A percentile compares a stretch with the other conserved stretches of the same genome.
phyloP scores from a whole-genome alignment of 2,329 filamentous ascomycete genomes.

The Pseudogymnoascus sp. region DNA sequence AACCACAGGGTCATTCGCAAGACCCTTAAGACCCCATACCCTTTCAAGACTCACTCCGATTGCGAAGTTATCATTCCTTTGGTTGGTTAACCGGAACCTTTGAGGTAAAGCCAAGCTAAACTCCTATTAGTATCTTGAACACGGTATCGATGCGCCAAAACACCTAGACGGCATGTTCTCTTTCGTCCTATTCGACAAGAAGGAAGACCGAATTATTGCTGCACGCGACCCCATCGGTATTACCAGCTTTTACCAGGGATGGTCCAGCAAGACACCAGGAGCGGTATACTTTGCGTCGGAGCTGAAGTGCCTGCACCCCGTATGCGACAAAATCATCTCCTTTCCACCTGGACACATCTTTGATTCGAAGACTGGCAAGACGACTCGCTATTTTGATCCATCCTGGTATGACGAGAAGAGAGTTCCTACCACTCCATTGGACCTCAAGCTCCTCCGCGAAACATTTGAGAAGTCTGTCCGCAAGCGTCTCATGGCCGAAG shows the following conservation, averaged over 20 bases:
- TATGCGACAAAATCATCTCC: constrained; percentile 89
- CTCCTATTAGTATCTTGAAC: constrained; percentile 67
- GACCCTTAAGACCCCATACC: constrained; percentile 70
- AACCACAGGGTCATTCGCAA: constrained; percentile 96
- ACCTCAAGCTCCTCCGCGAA: constrained; percentile 73
- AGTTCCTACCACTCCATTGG: constrained; percentile 70
- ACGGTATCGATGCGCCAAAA: constrained; percentile 86
- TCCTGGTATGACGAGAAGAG: constrained; percentile 81
- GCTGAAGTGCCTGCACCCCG: constrained; percentile 83
- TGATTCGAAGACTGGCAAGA: constrained; percentile 81
- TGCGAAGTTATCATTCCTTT: constrained; percentile 98
- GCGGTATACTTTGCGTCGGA: constrained; percentile 95
- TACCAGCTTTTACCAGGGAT: constrained; percentile 95
- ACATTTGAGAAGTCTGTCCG: constrained; percentile 84
- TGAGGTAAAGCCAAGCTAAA: constrained; percentile 10
- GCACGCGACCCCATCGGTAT: constrained; percentile 95
- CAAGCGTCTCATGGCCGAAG: constrained; percentile 97
- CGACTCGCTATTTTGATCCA: constrained; percentile 84
- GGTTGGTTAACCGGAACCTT: constrained; percentile 43
- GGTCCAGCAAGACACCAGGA: constrained; percentile 71
- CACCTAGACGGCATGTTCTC: constrained; percentile 99
- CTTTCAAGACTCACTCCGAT: constrained; percentile 98
- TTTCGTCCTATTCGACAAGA: constrained; percentile 96
- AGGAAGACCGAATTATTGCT: constrained; percentile 81
- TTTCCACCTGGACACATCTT: constrained; percentile 96